Conservation (phyloP, 352 stramenopile genomes). For the Pythium myriotylum region DNA sequence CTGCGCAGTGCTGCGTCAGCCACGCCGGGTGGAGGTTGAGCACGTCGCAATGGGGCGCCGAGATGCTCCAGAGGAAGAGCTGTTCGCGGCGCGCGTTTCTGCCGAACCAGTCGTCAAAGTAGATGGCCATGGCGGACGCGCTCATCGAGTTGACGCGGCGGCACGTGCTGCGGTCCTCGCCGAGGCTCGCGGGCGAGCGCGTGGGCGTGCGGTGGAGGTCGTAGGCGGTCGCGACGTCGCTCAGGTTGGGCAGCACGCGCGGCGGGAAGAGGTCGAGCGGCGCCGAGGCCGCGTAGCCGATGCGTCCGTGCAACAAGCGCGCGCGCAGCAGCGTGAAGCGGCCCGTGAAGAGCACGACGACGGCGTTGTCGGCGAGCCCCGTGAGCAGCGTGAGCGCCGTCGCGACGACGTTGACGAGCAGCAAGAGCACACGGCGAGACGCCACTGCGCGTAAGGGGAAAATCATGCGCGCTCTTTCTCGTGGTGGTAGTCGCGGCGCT, state of each 20-base stretch:
- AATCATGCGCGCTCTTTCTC: too few species aligned
- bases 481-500: too few species aligned
- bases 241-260: conserved; percentile 34
- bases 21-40: conserved; percentile 37
- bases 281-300: conserved; percentile 52
- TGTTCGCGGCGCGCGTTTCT: conserved; percentile 28
- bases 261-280: conserved; percentile 38
- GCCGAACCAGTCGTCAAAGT: conserved; percentile 42
- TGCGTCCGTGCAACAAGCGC: conserved; percentile 35
- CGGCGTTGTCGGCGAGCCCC: conserved; percentile 33
- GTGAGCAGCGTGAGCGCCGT: conserved; percentile 38
- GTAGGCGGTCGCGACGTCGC: conserved; percentile 30
- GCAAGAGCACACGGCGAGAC: conserved; percentile 25
- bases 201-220: conserved; percentile 30
- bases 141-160: conserved; percentile 39
- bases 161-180: conserved; percentile 38
- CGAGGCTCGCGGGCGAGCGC: conserved; percentile 24
- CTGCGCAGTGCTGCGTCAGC: too few species aligned
- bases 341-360: conserved; percentile 22
- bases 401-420: conserved; percentile 23
- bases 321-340: conserved; percentile 29
- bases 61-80: conserved; percentile 40
- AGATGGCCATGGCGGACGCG: conserved; percentile 22
- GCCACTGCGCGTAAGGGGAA: too few species aligned
- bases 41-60: conserved; percentile 36